phyloP scores from a whole-genome alignment of 495 filamentous ascomycete species.

The Diplogelasinospora grovesii region DNA sequence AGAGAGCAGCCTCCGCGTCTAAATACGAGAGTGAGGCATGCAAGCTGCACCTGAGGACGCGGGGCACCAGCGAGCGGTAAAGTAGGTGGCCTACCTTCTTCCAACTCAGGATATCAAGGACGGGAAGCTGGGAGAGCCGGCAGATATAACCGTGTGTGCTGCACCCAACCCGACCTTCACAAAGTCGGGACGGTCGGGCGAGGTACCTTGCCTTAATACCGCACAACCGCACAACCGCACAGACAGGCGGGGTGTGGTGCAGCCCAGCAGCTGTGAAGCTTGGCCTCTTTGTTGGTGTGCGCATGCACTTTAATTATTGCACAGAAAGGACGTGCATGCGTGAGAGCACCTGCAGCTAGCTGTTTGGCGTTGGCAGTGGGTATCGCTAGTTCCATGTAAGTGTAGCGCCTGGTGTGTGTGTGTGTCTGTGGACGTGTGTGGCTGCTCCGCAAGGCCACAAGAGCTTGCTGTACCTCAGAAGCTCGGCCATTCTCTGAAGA shows the following conservation, averaged over 20 bases:
- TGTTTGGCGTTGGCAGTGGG: neutral
- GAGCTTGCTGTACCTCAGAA: neutral
- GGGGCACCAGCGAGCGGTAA: constrained; percentile 11
- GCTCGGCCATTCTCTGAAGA: no score
- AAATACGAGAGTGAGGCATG: constrained; percentile 12
- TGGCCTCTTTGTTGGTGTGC: no score
- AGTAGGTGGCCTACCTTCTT: constrained; percentile 13
- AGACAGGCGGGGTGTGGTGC: no score
- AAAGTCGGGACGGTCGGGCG: constrained; percentile 4
- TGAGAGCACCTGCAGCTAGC: neutral
- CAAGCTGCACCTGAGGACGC: constrained; percentile 8
- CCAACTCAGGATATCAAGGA: constrained; percentile 8
- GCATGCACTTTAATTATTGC: no score
- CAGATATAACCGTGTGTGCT: constrained; percentile 22
- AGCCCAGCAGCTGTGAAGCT: no score
- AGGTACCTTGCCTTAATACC: no score
- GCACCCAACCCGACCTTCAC: constrained; percentile 6
- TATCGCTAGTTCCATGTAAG: neutral
- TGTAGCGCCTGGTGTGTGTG: neutral
- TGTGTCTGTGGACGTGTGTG: neutral
- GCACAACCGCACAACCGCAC: no score
- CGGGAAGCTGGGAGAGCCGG: constrained; percentile 16
- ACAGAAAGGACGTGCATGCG: neutral
- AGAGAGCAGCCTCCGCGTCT: constrained; percentile 15
- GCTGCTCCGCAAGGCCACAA: neutral